phyloP scores from a whole-genome alignment of 805 yeast genomes.

The Kodamaea sagamina region DNA sequence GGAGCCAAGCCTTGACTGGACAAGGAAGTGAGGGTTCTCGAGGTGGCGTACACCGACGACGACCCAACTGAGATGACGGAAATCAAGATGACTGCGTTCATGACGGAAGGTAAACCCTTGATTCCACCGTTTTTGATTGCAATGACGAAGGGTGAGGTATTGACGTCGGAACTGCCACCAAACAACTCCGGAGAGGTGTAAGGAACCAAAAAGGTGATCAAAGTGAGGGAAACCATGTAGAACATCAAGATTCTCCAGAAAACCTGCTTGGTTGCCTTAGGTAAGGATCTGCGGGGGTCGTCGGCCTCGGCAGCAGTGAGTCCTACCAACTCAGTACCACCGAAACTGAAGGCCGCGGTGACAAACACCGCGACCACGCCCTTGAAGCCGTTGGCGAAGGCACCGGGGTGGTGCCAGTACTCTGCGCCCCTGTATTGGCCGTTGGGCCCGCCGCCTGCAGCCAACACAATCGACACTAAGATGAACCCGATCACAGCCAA shows the following conservation, averaged over 20 bases:
- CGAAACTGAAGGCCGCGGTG: constrained; percentile 44
- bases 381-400: constrained; percentile 50
- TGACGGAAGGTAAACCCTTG: constrained; percentile 60
- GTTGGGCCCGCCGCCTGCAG: constrained; percentile 56
- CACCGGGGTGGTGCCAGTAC: constrained; percentile 58
- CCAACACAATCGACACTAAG: constrained; percentile 47
- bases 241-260: constrained; percentile 45
- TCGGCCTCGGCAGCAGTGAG: constrained; percentile 45
- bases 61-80: constrained; percentile 73
- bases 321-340: constrained; percentile 44
- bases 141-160: constrained; percentile 79
- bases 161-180: constrained; percentile 52
- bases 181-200: constrained; percentile 30
- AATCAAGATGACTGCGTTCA: constrained; percentile 68
- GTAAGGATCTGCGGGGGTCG: constrained; percentile 39
- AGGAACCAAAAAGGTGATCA: constrained; percentile 30
- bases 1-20: constrained; percentile 69
- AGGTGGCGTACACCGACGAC: constrained; percentile 68
- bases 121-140: constrained; percentile 67
- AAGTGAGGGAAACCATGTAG: constrained; percentile 33
- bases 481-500: constrained; percentile 51
- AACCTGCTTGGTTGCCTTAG: constrained; percentile 44
- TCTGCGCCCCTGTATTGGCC: constrained; percentile 51
- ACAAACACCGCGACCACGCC: constrained; percentile 43
- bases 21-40: constrained; percentile 64